A percentile compares a stretch with the other conserved stretches of the same genome.
Evolutionary conservation across 306 rosid genomes (phyloP).

Genomic region (Amphicarpaea edgeworthii): DNA sequence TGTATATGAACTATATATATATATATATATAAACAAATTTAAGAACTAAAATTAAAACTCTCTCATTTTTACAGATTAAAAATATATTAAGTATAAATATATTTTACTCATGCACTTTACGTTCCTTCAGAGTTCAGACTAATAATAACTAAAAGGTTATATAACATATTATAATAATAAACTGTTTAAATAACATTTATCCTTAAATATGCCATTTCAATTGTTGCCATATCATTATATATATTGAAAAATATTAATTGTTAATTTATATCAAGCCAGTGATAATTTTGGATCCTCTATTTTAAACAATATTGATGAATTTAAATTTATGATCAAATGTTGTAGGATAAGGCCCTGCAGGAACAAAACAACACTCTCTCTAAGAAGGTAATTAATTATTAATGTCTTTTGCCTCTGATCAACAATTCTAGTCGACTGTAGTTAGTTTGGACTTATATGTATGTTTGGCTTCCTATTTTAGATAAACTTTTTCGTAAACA

Average conservation of each 20-base stretch:
- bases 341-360: constrained; percentile 71
- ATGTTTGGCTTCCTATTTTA: no score
- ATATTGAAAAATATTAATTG: not conserved
- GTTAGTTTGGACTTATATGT: not conserved
- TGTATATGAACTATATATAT: not conserved
- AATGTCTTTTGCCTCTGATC: not conserved
- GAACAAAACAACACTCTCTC: constrained; percentile 69
- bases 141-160: not conserved
- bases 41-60: no score
- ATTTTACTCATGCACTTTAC: not conserved
- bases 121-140: not conserved
- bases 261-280: not conserved
- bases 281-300: not conserved
- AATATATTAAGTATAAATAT: no score
- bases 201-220: not conserved
- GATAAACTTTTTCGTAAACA: no score
- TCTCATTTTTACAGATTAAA: no score
- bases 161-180: not conserved
- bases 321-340: not conserved
- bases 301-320: not conserved
- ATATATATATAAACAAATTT: no score
- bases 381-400: constrained; percentile 55
- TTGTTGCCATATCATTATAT: not conserved
- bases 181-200: not conserved
- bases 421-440: no score